phyloP scores from a whole-genome alignment of 2,329 filamentous ascomycete genomes.

The Thermoascus crustaceus region DNA sequence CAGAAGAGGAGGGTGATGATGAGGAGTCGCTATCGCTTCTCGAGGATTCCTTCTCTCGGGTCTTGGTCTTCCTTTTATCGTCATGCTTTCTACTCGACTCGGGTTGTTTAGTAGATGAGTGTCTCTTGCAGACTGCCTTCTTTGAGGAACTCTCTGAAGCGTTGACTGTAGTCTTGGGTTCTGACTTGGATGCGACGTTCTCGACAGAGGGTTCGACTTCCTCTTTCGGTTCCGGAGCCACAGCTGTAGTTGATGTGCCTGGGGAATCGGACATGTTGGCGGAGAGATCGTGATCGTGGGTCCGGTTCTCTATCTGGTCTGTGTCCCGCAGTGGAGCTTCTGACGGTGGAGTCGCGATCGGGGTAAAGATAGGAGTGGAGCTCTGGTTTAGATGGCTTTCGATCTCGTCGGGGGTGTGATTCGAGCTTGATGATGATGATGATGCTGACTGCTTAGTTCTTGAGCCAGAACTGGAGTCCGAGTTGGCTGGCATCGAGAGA shows the following conservation, averaged over 20 bases:
- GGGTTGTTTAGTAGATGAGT: conserved; percentile 13
- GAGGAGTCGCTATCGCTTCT: conserved; percentile 16
- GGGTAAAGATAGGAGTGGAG: conserved; percentile 15
- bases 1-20: conserved; percentile 14
- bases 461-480: not conserved
- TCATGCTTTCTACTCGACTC: conserved; percentile 11
- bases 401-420: conserved; percentile 7
- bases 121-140: conserved; percentile 26
- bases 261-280: conserved; percentile 23
- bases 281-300: not conserved
- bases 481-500: not conserved
- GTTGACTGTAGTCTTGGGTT: conserved; percentile 14
- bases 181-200: conserved; percentile 18
- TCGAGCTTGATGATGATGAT: conserved; percentile 4
- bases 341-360: conserved; percentile 14
- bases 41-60: conserved; percentile 14
- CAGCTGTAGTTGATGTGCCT: conserved; percentile 10
- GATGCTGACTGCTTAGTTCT: conserved; percentile 1
- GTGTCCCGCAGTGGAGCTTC: conserved; percentile 17
- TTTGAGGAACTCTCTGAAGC: conserved; percentile 18
- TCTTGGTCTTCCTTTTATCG: conserved; percentile 16
- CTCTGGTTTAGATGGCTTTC: conserved; percentile 14
- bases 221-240: conserved; percentile 20
- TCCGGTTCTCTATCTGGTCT: conserved; percentile 1
- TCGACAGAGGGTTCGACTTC: conserved; percentile 21